Conservation (phyloP, 169 alveolate species). For the Toxoplasma gondii region DNA sequence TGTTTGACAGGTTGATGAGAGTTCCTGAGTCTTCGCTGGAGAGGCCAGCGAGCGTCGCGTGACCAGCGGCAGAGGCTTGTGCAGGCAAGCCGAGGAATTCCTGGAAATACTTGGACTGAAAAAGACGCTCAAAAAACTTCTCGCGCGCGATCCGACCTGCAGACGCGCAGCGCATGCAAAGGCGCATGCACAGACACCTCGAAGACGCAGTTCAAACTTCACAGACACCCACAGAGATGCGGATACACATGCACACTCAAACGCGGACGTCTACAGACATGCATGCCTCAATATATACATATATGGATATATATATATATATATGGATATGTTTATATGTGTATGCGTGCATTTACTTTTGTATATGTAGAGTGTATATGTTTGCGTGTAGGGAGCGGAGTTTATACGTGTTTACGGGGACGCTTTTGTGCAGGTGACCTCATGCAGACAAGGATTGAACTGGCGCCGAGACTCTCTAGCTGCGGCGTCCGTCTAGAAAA, state of each 20-base stretch:
- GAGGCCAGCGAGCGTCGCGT: not conserved
- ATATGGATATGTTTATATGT: too few species aligned
- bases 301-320: not conserved
- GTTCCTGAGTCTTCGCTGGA: not conserved
- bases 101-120: slow-evolving; percentile 53
- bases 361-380: too few species aligned
- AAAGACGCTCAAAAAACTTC: slow-evolving; percentile 44
- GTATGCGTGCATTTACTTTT: too few species aligned
- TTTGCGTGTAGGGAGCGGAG: too few species aligned
- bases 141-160: slow-evolving; percentile 46
- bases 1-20: slow-evolving; percentile 9
- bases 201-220: not conserved
- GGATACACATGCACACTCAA: not conserved
- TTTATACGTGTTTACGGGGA: too few species aligned
- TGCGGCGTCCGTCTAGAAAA: too few species aligned
- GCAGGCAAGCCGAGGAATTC: slow-evolving; percentile 42
- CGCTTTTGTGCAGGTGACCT: too few species aligned
- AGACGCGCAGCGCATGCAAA: not conserved
- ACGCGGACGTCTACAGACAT: not conserved
- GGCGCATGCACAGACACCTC: not conserved
- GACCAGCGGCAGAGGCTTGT: not conserved
- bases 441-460: too few species aligned
- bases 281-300: not conserved
- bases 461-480: too few species aligned
- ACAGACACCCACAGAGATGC: not conserved